phyloP scores from a whole-genome alignment of 225 moss, liverwort and hornwort genomes.

The Thuidium tamariscinum region DNA sequence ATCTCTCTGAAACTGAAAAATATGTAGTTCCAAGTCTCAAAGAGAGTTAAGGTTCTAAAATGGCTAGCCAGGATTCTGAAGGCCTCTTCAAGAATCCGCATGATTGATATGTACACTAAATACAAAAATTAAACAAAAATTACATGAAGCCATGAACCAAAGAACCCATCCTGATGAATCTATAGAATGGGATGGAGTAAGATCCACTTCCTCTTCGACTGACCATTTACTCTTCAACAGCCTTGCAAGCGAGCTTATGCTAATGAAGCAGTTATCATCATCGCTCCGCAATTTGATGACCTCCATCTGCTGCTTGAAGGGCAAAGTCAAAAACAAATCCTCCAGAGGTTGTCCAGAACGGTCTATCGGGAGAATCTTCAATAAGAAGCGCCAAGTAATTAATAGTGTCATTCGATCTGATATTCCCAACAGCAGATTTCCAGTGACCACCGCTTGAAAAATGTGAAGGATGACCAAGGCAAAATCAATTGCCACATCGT shows the following conservation, averaged over 20 bases:
- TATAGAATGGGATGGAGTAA: neutral
- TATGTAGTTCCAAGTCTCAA: neutral
- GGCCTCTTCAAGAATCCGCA: neutral
- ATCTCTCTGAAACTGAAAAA: neutral
- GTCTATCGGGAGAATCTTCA: neutral
- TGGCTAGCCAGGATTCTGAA: neutral
- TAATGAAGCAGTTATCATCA: neutral
- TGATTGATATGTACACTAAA: neutral
- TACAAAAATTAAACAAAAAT: neutral
- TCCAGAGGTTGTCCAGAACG: neutral
- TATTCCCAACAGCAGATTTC: neutral
- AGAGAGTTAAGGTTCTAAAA: neutral
- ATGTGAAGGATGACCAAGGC: neutral
- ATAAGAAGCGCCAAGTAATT: neutral
- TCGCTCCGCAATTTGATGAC: neutral
- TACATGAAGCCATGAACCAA: neutral
- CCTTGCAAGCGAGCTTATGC: neutral
- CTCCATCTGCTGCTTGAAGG: neutral
- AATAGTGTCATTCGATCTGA: neutral
- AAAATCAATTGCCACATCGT: neutral
- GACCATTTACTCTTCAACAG: neutral
- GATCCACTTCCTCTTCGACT: neutral
- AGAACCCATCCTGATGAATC: neutral
- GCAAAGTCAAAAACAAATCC: neutral
- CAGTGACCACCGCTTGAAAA: neutral